These are phyloP conservation scores for Mycena venus DNA, from an alignment of 768 basidiomycete species.

Conservation along the genomic window DNA sequence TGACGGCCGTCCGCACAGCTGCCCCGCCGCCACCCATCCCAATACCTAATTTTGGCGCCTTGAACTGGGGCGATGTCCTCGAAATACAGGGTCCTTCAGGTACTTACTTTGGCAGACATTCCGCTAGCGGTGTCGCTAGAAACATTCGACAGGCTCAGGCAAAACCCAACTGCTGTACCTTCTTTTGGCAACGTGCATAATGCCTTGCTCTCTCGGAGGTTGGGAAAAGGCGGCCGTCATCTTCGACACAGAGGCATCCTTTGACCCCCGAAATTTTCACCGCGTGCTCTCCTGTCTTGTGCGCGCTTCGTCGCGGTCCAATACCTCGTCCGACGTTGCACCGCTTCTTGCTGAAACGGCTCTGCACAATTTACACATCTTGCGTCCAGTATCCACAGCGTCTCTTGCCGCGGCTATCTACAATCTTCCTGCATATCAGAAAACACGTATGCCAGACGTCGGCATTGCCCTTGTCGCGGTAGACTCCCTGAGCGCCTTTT, in stretches of 20 bases:
- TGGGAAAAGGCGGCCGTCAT: constrained; percentile 77
- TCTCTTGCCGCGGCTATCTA: constrained; percentile 80
- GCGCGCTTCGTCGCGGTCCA: constrained; percentile 43
- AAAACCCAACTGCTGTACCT: constrained; percentile 86
- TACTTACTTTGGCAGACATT: too few species aligned
- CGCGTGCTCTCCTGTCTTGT: constrained; percentile 61
- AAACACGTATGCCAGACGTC: constrained; percentile 57
- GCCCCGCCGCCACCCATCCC: not conserved
- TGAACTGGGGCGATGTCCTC: constrained; percentile 70
- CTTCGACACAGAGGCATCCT: constrained; percentile 78
- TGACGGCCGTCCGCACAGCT: constrained; percentile 51
- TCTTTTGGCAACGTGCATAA: constrained; percentile 69
- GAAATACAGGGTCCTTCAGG: constrained; percentile 83
- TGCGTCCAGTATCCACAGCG: constrained; percentile 73
- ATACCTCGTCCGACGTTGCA: constrained; percentile 28
- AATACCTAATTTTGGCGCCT: not conserved
- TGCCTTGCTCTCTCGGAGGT: constrained; percentile 64
- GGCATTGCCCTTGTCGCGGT: constrained; percentile 78
- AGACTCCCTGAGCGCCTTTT: constrained; percentile 83
- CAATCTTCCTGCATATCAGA: constrained; percentile 68
- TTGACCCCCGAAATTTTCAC: constrained; percentile 69
- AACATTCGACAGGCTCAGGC: constrained; percentile 67
- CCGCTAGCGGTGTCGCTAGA: too few species aligned
- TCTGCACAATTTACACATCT: constrained; percentile 74
- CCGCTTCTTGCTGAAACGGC: constrained; percentile 51